Evolutionary conservation across 208 protist species (phyloP), one percentile per base, ranked within the genome.

Genomic region (Borovskyia barvae): DNA sequence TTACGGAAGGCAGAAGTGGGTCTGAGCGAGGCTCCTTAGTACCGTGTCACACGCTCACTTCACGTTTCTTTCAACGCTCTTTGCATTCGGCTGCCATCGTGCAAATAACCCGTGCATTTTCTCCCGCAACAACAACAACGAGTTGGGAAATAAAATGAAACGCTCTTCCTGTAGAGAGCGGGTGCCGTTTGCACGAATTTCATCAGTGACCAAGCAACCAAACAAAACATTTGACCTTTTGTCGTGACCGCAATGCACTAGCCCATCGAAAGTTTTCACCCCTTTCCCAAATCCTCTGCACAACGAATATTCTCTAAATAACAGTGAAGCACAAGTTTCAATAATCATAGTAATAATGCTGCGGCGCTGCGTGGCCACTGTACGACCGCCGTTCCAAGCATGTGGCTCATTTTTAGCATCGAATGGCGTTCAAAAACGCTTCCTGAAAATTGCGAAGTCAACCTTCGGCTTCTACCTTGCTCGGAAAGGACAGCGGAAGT

Each of bases 371-470:
- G 57, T 43, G 8, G 70, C 61, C 36, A 41, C 53, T 25, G 54
- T 59, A 19, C 61, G 36, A 35, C 15, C 58, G n/a, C 12, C 52
- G 36, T 26, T 14, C 24, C 53, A 40, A 6, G 7, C 19, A 11
- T 42, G 25, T 29, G 22, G 26, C 14, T 22, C 43, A 6, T 62
- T 51, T n/a, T 12, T 56, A 6, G 26, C 72, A 6, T 42, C 52
- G 11, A 24, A 32, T 32, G 51, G 58, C 0, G 32, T 67, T 6
- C 80, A 90, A 41, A 87, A 82, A 25, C 88, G 88, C 37, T 87
- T 90, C 60, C 54, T 95, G 20, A 92, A 92, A 36, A 89, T 95
- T 49, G 89, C 85, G n/a, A 93, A 93, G 50, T 93, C 89, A 8
- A 56, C 80, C 5, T 95, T 95, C 65, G 89, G 89, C n/a, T 93